These are phyloP conservation scores for Candida dajiaensis DNA, from an alignment of 805 yeast genomes.

Conservation along the genomic window DNA sequence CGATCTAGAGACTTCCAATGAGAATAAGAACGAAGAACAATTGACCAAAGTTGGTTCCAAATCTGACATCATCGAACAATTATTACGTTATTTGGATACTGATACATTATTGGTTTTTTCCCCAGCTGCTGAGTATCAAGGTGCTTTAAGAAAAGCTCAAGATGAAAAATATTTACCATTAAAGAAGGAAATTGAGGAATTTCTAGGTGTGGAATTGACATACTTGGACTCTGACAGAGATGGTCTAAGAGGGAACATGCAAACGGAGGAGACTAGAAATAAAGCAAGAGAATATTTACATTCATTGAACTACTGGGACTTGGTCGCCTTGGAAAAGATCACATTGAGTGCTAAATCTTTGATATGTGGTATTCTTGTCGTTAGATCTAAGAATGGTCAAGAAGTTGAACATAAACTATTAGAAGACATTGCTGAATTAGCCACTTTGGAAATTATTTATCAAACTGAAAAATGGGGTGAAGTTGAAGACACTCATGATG, in stretches of 20 bases:
- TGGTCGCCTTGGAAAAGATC: constrained; percentile 88
- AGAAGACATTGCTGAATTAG: constrained; percentile 70
- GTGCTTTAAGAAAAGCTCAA: constrained; percentile 74
- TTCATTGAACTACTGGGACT: constrained; percentile 62
- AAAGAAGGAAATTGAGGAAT: constrained; percentile 57
- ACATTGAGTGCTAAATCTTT: constrained; percentile 82
- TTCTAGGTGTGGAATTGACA: constrained; percentile 41
- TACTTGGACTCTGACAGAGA: constrained; percentile 75
- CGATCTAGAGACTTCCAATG: constrained; percentile 50
- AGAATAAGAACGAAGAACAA: constrained; percentile 38
- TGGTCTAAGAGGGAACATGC: constrained; percentile 79
- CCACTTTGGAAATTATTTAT: constrained; percentile 73
- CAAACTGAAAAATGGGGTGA: constrained; percentile 97
- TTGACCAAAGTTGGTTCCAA: constrained; percentile 56
- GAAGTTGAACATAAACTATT: constrained; percentile 39
- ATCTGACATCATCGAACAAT: constrained; percentile 47
- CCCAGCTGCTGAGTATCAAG: constrained; percentile 76
- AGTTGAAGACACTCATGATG: constrained; percentile 98
- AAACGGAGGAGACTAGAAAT: constrained; percentile 48
- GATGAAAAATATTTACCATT: constrained; percentile 72
- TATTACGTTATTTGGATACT: constrained; percentile 85
- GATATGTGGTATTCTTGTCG: constrained; percentile 67
- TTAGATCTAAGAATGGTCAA: constrained; percentile 49
- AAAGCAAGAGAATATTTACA: constrained; percentile 64
- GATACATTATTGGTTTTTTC: constrained; percentile 89